These are phyloP conservation scores for Byssochlamys sp. DNA, from an alignment of 2,329 filamentous ascomycete genomes.

Conservation along the genomic window DNA sequence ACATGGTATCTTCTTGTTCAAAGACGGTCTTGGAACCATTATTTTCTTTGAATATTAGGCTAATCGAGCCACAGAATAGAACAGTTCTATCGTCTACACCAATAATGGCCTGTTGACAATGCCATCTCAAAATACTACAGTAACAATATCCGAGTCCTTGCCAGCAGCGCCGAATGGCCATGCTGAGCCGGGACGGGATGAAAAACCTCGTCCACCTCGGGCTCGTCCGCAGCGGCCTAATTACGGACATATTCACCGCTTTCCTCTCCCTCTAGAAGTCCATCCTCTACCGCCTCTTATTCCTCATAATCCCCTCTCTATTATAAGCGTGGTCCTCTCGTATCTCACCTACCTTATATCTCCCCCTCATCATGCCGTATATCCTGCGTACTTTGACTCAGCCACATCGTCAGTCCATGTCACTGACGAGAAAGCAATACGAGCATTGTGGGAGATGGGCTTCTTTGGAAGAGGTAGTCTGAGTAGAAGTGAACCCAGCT, in stretches of 20 bases:
- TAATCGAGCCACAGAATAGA: neutral
- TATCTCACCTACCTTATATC: conserved; percentile 65
- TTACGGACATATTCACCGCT: conserved; percentile 68
- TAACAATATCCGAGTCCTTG: conserved; percentile 9
- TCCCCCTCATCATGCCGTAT: conserved; percentile 52
- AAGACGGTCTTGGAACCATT: neutral
- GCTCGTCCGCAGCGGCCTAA: conserved; percentile 38
- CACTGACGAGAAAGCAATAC: conserved; percentile 63
- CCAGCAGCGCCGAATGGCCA: conserved; percentile 7
- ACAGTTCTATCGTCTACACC: conserved; percentile 7
- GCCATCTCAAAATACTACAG: conserved; percentile 16
- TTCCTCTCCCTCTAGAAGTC: conserved; percentile 68
- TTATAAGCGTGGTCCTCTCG: conserved; percentile 68
- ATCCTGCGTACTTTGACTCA: conserved; percentile 69
- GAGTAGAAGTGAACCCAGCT: conserved; percentile 88
- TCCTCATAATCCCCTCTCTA: conserved; percentile 81
- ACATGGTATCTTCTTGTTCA: conserved; percentile 6
- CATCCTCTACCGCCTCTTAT: conserved; percentile 81
- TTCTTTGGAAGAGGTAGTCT: conserved; percentile 93
- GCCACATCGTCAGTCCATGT: conserved; percentile 77
- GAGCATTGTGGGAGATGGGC: conserved; percentile 86
- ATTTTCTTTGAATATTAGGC: neutral
- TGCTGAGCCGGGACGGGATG: conserved; percentile 8
- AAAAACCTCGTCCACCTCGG: conserved; percentile 14
- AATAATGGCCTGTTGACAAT: conserved; percentile 19